Evolutionary conservation across 176 grass and related monocot genomes (phyloP).

Genomic region (Puccinellia tenuiflora): DNA sequence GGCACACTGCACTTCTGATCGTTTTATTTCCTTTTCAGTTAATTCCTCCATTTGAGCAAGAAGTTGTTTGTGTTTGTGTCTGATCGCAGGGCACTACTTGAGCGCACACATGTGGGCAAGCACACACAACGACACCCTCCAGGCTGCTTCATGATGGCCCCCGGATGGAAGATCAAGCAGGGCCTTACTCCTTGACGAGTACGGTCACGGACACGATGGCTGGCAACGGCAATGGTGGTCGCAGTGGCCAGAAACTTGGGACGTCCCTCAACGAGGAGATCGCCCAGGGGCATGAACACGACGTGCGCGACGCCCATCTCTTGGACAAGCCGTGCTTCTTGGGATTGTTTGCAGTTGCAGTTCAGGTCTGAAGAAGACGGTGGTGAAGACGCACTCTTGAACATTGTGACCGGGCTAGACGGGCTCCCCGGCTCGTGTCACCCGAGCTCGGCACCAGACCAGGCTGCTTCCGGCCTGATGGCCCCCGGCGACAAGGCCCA

Average conservation of each 20-base stretch:
- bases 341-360: too few species aligned
- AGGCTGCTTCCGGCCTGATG: conserved; percentile 59
- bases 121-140: conserved; percentile 54
- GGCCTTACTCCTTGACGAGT: too few species aligned
- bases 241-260: too few species aligned
- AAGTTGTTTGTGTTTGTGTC: background rate
- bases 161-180: too few species aligned
- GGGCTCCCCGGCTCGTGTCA: conserved; percentile 45
- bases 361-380: too few species aligned
- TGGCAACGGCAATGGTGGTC: too few species aligned
- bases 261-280: too few species aligned
- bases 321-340: conserved; percentile 94
- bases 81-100: conserved; percentile 72
- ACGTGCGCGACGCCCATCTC: conserved; percentile 92
- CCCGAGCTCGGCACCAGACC: conserved; percentile 42
- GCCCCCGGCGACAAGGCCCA: conserved; percentile 16
- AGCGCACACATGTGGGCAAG: conserved; percentile 82
- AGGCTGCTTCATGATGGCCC: too few species aligned
- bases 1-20: too few species aligned
- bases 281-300: too few species aligned
- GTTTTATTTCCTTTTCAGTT: background rate
- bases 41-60: background rate
- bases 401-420: conserved; percentile 47
- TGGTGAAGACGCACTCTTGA: conserved; percentile 40
- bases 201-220: too few species aligned